Evolutionary conservation across 352 stramenopile genomes (phyloP).

Genomic region (Globisporangium emineosum): DNA sequence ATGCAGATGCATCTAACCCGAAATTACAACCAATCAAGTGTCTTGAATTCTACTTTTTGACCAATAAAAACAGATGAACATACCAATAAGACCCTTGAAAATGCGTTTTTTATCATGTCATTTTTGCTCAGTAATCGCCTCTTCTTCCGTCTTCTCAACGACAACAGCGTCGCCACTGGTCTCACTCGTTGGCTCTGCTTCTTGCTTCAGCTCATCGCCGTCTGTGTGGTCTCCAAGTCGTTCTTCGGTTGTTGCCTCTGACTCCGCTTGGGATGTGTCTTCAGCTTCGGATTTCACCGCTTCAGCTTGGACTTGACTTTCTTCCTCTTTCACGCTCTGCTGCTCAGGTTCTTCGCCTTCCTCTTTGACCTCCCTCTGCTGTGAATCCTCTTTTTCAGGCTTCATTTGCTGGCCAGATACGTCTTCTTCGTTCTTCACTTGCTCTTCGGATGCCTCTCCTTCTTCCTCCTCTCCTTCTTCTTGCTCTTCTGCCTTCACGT

Average conservation of each 20-base stretch:
- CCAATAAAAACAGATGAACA: background rate
- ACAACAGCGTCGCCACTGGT: background rate
- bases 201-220: background rate
- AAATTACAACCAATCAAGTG: background rate
- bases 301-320: background rate
- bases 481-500: background rate
- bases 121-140: background rate
- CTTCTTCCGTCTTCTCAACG: background rate
- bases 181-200: background rate
- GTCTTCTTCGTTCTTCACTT: background rate
- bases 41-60: background rate
- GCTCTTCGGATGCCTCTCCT: background rate
- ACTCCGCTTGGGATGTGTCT: background rate
- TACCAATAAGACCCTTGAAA: background rate
- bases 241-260: background rate
- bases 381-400: background rate
- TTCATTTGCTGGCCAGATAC: background rate
- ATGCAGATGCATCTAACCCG: background rate
- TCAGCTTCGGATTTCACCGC: background rate
- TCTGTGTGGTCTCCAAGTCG: background rate
- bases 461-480: background rate
- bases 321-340: background rate
- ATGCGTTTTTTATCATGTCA: background rate
- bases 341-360: constrained; percentile 7
- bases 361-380: background rate